Percentiles rank a stretch among this genome's conserved stretches.
These are phyloP conservation scores for Colletotrichum sp. DNA, from an alignment of 2,329 filamentous ascomycete genomes.

Conservation along the genomic window DNA sequence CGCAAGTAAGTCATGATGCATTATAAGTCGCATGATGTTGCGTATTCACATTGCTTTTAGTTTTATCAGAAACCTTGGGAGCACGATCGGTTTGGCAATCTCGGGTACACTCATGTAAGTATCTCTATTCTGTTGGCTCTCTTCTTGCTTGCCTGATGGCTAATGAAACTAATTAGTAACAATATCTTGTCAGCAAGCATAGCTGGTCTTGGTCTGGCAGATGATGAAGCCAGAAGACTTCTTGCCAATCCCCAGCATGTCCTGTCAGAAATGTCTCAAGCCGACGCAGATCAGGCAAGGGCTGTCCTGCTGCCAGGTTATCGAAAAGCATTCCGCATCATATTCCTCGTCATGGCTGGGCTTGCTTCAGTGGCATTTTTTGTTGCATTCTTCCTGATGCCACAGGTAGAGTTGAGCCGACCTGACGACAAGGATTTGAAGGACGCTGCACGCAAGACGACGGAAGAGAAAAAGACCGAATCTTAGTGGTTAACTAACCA, in stretches of 20 bases:
- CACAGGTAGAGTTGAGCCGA: slow-evolving; percentile 39
- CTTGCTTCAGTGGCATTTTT: slow-evolving; percentile 39
- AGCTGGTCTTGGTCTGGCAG: slow-evolving; percentile 27
- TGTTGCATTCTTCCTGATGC: slow-evolving; percentile 42
- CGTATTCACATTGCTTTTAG: slow-evolving; percentile 21
- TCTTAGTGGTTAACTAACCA: not conserved
- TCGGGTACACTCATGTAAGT: slow-evolving; percentile 42
- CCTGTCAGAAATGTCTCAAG: slow-evolving; percentile 27
- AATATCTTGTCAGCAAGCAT: slow-evolving; percentile 38
- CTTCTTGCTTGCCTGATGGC: not conserved
- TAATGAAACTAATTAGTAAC: slow-evolving; percentile 31
- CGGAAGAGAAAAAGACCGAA: not conserved
- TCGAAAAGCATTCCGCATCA: slow-evolving; percentile 37
- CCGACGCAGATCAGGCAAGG: slow-evolving; percentile 33
- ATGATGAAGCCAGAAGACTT: slow-evolving; percentile 27
- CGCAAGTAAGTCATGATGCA: slow-evolving; percentile 36
- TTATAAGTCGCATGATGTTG: not conserved
- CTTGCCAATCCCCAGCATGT: slow-evolving; percentile 38
- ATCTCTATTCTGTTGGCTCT: not conserved
- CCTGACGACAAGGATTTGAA: slow-evolving; percentile 42
- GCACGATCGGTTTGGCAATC: slow-evolving; percentile 42
- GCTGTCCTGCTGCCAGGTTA: slow-evolving; percentile 40
- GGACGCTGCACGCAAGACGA: slow-evolving; percentile 32
- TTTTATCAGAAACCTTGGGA: slow-evolving; percentile 44
- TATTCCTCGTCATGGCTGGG: slow-evolving; percentile 41